Conservation (phyloP, 2,329 filamentous ascomycete species). For the Trichoderma atrobrunneum region DNA sequence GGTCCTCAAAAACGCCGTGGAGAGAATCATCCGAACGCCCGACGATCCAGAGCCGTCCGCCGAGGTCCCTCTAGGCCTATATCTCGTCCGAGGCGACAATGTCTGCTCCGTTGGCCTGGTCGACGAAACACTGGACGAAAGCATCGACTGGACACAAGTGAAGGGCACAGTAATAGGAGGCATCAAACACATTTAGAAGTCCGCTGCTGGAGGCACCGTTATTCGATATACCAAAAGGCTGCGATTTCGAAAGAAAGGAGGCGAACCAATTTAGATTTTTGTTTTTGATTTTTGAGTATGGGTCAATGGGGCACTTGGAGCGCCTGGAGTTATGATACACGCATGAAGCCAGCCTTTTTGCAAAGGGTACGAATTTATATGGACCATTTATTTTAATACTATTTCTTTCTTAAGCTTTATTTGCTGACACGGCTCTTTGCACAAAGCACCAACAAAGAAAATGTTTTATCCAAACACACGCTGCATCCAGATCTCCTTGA, state of each 20-base stretch:
- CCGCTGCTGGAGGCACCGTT: conserved; percentile 24
- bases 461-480: conserved; percentile 54
- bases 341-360: conserved; percentile 10
- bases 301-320: background rate
- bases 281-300: background rate
- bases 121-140: conserved; percentile 82
- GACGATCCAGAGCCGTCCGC: conserved; percentile 81
- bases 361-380: conserved; percentile 23
- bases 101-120: conserved; percentile 87
- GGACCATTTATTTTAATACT: conserved; percentile 3
- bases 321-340: conserved; percentile 8
- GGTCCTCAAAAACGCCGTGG: conserved; percentile 78
- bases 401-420: background rate
- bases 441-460: background rate
- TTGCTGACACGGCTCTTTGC: conserved; percentile 21
- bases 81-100: conserved; percentile 91
- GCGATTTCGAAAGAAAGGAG: background rate
- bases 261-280: background rate
- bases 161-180: conserved; percentile 78
- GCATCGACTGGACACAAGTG: conserved; percentile 91
- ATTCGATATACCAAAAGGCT: background rate
- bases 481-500: conserved; percentile 64
- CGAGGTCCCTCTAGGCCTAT: conserved; percentile 80
- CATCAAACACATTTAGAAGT: conserved; percentile 68
- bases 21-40: conserved; percentile 82